Evolutionary conservation across 495 filamentous ascomycete genomes (phyloP).

Genomic region (Paragyromitra xinjiangensis): DNA sequence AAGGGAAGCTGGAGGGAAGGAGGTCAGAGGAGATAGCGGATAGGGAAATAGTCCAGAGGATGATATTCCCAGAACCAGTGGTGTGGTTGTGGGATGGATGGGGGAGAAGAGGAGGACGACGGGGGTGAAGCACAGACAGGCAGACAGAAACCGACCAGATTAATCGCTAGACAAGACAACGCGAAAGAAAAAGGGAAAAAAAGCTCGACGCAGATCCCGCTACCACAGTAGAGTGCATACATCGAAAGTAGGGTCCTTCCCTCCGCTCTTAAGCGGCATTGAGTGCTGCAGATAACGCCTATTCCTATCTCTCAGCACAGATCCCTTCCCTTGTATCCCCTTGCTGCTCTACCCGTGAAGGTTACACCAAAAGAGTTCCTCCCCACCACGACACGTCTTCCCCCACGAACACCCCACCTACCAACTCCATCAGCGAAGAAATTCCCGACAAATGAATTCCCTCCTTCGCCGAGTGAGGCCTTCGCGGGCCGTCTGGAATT

Average conservation of each 20-base stretch:
- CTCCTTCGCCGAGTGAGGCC: slow-evolving; percentile 25
- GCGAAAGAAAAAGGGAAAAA: background rate
- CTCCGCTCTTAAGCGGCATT: slow-evolving; percentile 9
- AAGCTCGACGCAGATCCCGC: background rate
- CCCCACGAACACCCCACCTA: background rate
- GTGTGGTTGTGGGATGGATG: background rate
- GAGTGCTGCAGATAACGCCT: slow-evolving; percentile 21
- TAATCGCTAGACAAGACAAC: background rate
- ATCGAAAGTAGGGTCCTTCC: background rate
- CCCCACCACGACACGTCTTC: slow-evolving; percentile 28
- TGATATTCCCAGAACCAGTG: background rate
- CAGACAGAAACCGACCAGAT: background rate
- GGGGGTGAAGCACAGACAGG: background rate
- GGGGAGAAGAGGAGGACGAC: background rate
- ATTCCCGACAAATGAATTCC: slow-evolving; percentile 26
- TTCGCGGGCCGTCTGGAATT: slow-evolving; percentile 13
- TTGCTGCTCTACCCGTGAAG: slow-evolving; percentile 13
- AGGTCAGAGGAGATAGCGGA: background rate
- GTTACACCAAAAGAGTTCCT: slow-evolving; percentile 10
- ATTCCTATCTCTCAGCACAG: background rate
- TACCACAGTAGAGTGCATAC: background rate
- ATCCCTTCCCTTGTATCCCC: too few relatives aligned
- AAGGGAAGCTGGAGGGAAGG: background rate
- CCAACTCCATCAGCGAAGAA: background rate
- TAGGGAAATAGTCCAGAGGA: background rate